Conservation (phyloP, 805 yeast species). For the Candida xiaguanensis region DNA sequence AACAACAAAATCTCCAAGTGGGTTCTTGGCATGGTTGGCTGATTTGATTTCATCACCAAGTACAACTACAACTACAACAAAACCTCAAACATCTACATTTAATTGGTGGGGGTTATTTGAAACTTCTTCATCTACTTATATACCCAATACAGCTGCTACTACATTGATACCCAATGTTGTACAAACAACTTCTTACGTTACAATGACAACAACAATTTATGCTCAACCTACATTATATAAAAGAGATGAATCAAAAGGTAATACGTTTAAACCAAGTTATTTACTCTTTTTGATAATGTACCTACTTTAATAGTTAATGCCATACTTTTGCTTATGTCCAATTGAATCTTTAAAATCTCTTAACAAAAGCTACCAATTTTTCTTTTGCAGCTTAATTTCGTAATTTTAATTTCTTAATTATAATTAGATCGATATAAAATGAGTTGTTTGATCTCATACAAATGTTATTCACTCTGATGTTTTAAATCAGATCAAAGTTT, state of each 20-base stretch:
- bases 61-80: neutral
- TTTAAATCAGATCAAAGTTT: too few relatives aligned
- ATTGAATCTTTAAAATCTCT: too few relatives aligned
- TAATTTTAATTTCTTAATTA: too few relatives aligned
- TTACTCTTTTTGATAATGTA: neutral
- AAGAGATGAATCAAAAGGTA: constrained; percentile 1
- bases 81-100: constrained; percentile 1
- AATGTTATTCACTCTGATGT: too few relatives aligned
- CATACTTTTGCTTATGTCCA: too few relatives aligned
- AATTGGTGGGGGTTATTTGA: constrained; percentile 3
- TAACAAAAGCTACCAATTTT: too few relatives aligned
- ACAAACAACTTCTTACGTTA: constrained; percentile 2
- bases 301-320: neutral
- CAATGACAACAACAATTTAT: constrained; percentile 4
- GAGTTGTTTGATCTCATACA: too few relatives aligned
- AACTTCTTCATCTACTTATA: neutral
- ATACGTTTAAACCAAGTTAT: neutral
- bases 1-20: neutral
- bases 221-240: constrained; percentile 1
- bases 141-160: neutral
- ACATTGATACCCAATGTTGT: neutral
- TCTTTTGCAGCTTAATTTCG: too few relatives aligned
- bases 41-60: neutral
- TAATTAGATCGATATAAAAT: too few relatives aligned
- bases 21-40: neutral